Percentiles rank a stretch among this genome's conserved stretches.
Evolutionary conservation across 345 rosid species (phyloP).

Genomic region (Eutrema yunnanense): DNA sequence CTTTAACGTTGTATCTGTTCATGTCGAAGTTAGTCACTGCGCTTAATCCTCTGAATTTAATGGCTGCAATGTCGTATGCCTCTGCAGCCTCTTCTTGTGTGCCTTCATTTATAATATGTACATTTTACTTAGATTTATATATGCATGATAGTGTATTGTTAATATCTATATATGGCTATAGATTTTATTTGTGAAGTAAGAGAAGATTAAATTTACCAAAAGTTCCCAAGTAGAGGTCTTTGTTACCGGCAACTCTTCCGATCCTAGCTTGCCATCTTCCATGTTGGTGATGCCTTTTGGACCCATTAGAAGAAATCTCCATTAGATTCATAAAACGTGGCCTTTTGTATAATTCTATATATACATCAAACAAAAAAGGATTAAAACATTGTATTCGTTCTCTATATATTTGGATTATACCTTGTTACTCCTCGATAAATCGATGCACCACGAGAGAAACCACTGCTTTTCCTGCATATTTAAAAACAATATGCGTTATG

Average conservation of each 20-base stretch:
- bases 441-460: conserved; percentile 96
- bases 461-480: conserved; percentile 79
- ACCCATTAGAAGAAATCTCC: neutral
- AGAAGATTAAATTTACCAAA: conserved; percentile 43
- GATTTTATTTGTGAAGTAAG: neutral
- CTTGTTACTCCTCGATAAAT: conserved; percentile 93
- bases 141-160: neutral
- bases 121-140: neutral
- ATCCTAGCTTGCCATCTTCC: conserved; percentile 99
- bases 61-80: conserved; percentile 96
- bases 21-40: conserved; percentile 98
- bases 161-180: neutral
- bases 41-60: conserved; percentile 83
- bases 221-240: conserved; percentile 91
- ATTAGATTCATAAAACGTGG: neutral
- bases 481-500: neutral
- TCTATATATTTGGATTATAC: conserved; percentile 27
- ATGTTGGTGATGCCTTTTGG: conserved; percentile 85
- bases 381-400: neutral
- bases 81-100: conserved; percentile 98
- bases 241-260: conserved; percentile 96
- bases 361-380: neutral
- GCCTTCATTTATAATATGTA: conserved; percentile 30
- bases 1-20: conserved; percentile 76
- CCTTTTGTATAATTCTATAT: neutral